Evolutionary conservation across 441 rosid species (phyloP).

Genomic region (Syzygium syzygioides): DNA sequence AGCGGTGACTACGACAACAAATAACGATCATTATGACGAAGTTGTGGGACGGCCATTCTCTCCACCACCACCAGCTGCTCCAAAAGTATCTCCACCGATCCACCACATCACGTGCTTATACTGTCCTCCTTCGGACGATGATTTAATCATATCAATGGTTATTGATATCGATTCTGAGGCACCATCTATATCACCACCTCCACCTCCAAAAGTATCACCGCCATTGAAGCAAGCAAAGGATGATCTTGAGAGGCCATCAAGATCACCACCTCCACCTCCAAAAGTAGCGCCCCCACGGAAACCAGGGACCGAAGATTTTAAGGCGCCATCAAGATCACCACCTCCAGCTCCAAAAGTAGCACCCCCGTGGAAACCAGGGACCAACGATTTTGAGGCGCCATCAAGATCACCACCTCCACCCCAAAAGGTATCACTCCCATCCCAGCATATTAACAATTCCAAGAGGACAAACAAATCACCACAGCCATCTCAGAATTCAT

Average conservation of each 20-base stretch:
- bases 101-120: background rate
- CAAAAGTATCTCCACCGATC: background rate
- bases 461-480: background rate
- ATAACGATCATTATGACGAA: background rate
- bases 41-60: background rate
- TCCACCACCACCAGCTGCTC: background rate
- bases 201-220: background rate
- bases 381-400: background rate
- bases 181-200: background rate
- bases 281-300: background rate
- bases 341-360: background rate
- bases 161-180: background rate
- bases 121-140: background rate
- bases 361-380: background rate
- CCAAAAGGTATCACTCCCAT: background rate
- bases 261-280: background rate
- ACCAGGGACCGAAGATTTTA: background rate
- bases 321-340: background rate
- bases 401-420: slow-evolving; percentile 3
- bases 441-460: background rate
- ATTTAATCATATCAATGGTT: background rate
- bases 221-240: background rate
- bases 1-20: background rate
- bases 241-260: background rate
- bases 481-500: background rate